These are phyloP conservation scores for Gillenia trifoliata DNA, from an alignment of 306 rosid genomes.

Conservation along the genomic window DNA sequence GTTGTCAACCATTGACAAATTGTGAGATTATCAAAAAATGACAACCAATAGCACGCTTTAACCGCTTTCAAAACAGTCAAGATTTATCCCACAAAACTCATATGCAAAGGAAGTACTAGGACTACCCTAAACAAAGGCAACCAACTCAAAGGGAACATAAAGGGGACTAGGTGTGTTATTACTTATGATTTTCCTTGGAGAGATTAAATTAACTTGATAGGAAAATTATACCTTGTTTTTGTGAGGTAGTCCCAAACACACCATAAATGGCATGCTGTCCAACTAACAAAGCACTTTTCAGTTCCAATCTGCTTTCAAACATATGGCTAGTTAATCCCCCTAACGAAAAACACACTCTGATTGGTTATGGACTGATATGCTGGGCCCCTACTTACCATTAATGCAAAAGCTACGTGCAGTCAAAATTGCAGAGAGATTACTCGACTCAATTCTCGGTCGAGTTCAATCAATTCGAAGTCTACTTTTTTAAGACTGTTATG, in stretches of 20 bases:
- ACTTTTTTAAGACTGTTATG: not conserved
- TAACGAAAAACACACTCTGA: not conserved
- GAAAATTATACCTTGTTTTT: not conserved
- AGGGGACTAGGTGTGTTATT: not conserved
- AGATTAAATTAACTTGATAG: not conserved
- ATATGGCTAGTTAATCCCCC: not conserved
- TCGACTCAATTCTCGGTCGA: conserved; percentile 5
- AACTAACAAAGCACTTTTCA: not conserved
- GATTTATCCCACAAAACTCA: not conserved
- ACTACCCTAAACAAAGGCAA: no score
- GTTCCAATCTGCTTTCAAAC: not conserved
- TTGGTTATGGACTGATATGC: conserved; percentile 8
- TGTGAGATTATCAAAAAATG: no score
- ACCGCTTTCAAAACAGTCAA: not conserved
- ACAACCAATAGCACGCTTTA: not conserved
- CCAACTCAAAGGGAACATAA: no score
- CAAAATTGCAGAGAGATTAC: conserved; percentile 16
- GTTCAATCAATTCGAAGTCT: not conserved
- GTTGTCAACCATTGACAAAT: not conserved
- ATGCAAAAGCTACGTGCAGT: conserved; percentile 10
- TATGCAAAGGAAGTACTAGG: not conserved
- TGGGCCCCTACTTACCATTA: conserved; percentile 3
- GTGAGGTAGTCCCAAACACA: not conserved
- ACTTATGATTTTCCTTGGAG: not conserved
- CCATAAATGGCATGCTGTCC: not conserved